Conservation (phyloP, 352 stramenopile species). For the Globisporangium spiculum region DNA sequence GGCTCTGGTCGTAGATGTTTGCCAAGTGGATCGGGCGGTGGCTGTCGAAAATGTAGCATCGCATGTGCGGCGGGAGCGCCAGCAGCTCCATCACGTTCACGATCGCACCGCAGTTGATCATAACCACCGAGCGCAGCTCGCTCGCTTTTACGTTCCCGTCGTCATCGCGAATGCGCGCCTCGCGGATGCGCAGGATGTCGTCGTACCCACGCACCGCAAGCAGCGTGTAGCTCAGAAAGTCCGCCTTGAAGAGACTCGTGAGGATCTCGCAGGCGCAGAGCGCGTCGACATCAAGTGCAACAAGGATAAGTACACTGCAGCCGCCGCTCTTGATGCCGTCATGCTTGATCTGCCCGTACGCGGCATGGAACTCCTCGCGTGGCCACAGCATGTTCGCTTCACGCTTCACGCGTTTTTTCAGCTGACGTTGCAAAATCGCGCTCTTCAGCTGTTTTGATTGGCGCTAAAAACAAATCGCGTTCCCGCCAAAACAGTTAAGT, state of each 20-base stretch:
- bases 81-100: slow-evolving; percentile 89
- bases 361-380: slow-evolving; percentile 83
- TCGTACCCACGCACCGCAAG: slow-evolving; percentile 80
- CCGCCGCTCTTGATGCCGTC: slow-evolving; percentile 62
- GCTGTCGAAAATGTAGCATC: slow-evolving; percentile 95
- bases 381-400: slow-evolving; percentile 57
- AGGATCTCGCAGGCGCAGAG: slow-evolving; percentile 94
- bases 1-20: slow-evolving; percentile 91
- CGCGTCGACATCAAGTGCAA: slow-evolving; percentile 93
- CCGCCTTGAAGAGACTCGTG: slow-evolving; percentile 68
- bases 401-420: neutral
- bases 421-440: neutral
- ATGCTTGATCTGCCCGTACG: slow-evolving; percentile 82
- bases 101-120: slow-evolving; percentile 95
- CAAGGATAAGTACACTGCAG: slow-evolving; percentile 91
- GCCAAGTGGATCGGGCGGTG: slow-evolving; percentile 95
- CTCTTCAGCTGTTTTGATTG: neutral
- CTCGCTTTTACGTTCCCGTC: slow-evolving; percentile 29
- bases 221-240: slow-evolving; percentile 76
- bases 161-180: slow-evolving; percentile 61
- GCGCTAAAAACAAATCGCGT: slow-evolving; percentile 1
- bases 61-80: slow-evolving; percentile 52
- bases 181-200: slow-evolving; percentile 75
- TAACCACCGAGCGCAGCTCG: slow-evolving; percentile 88
- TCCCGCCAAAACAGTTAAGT: neutral